Evolutionary conservation across 768 basidiomycete species (phyloP), one percentile per base, ranked within the genome.

Genomic region (Trametes maxima): DNA sequence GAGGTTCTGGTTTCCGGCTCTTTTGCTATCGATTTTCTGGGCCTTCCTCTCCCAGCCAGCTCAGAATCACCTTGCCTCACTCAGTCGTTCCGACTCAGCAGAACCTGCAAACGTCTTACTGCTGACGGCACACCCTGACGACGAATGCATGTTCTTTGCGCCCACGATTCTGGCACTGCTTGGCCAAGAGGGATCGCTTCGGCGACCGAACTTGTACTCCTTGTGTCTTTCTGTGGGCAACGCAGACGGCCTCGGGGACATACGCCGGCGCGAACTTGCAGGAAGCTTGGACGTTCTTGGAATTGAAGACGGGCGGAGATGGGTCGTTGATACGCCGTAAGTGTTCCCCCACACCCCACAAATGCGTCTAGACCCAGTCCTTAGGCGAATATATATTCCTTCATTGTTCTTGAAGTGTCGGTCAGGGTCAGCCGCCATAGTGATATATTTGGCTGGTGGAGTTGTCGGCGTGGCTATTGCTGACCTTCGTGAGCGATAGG

Each of bases 71-170:
- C 43, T 62, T 21, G 48, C 28, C 0, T 3, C 45, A 21, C 58
- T 56, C 42, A 13, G 53, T 42, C 19, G 19, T 14, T n/a, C 19
- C n/a, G 3, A 50, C 3, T 40, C 47, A 25, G 14, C 17, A 12
- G 44, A 19, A 25, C 50, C 57, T n/a, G 33, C 44, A 10, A 55
- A 68, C 64, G 70, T 91, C 36, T 77, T 94, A 39, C 72, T 97
- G 3, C 73, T 98, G 46, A 96, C 95, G 0, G 94, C 95, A 25
- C 95, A 98, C 71, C 95, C 95, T 2, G 95, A 97, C 70, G 95
- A 98, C 71, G 95, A 97, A 76, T 87, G 86, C 72, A 84, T 95
- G 81, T 98, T 98, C 80, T 98, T 98, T 72, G 86, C 87, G 3
- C 95, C 95, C 0, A 94, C 92, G 0, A 72, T 96, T 14, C 75